phyloP scores from a whole-genome alignment of 2,329 filamentous ascomycete genomes.

The Colletotrichum somersetense region DNA sequence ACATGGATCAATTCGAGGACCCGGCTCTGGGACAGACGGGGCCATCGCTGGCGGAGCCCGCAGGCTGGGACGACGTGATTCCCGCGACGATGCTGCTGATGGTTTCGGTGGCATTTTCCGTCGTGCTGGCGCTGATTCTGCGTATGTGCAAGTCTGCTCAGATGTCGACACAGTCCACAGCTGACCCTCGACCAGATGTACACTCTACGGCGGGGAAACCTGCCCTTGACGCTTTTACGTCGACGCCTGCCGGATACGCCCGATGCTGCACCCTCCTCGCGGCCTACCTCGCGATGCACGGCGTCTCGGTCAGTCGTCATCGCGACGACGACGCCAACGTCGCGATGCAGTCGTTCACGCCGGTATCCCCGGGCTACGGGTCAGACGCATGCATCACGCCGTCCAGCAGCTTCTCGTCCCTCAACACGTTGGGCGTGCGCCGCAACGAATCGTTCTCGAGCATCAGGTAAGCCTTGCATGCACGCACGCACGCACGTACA shows the following conservation, averaged over 20 bases:
- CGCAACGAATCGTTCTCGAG: conserved; percentile 31
- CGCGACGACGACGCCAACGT: neutral
- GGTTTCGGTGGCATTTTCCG: conserved; percentile 40
- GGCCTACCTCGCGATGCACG: conserved; percentile 32
- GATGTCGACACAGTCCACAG: too few species aligned
- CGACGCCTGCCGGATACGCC: conserved; percentile 13
- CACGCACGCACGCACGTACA: too few species aligned
- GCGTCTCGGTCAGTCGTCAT: neutral
- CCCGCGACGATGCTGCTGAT: conserved; percentile 41
- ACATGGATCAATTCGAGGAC: conserved; percentile 38
- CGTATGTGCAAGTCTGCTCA: conserved; percentile 14
- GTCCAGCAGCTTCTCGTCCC: conserved; percentile 31
- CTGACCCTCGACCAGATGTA: conserved; percentile 15
- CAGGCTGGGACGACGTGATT: conserved; percentile 37
- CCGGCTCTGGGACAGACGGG: neutral
- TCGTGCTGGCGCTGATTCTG: conserved; percentile 34
- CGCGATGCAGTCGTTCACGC: neutral
- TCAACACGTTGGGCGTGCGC: conserved; percentile 21
- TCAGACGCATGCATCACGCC: conserved; percentile 22
- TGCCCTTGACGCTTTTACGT: neutral
- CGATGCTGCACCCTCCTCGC: conserved; percentile 26
- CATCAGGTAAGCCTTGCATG: conserved; percentile 19
- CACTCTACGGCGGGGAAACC: neutral
- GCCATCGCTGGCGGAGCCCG: neutral
- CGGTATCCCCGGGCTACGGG: conserved; percentile 2